phyloP scores from a whole-genome alignment of 805 yeast species.

The Pichia occidentalis region DNA sequence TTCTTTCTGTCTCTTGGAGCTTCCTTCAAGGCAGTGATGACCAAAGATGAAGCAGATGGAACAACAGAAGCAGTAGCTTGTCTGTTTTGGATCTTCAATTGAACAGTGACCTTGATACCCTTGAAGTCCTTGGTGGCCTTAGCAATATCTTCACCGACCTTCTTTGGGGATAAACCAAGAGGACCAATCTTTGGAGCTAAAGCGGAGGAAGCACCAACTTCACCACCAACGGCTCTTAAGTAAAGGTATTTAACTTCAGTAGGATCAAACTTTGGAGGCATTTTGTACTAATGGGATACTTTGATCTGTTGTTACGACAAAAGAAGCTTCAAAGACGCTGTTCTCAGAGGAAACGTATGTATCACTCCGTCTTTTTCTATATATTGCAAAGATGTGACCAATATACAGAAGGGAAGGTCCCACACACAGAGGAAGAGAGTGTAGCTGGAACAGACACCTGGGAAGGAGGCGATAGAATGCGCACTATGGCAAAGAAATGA shows the following conservation, averaged over 20 bases:
- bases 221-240: constrained; percentile 99
- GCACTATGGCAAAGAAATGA: too few relatives aligned
- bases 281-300: constrained; percentile 36
- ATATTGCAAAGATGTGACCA: too few relatives aligned
- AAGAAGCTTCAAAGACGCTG: too few relatives aligned
- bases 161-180: constrained; percentile 99
- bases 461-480: too few relatives aligned
- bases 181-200: constrained; percentile 99
- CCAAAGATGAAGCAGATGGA: constrained; percentile 98
- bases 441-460: too few relatives aligned
- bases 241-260: constrained; percentile 96
- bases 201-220: constrained; percentile 99
- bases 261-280: constrained; percentile 99
- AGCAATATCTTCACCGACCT: constrained; percentile 99
- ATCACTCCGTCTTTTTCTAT: too few relatives aligned
- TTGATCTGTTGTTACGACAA: neutral
- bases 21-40: constrained; percentile 98
- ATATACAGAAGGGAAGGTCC: too few relatives aligned
- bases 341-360: too few relatives aligned
- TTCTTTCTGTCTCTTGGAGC: constrained; percentile 99
- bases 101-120: constrained; percentile 99
- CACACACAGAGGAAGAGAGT: too few relatives aligned
- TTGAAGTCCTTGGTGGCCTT: constrained; percentile 98
- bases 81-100: constrained; percentile 98
- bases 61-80: constrained; percentile 98